Evolutionary conservation across 768 basidiomycete species (phyloP).

Genomic region (Boletus tomentosulus): DNA sequence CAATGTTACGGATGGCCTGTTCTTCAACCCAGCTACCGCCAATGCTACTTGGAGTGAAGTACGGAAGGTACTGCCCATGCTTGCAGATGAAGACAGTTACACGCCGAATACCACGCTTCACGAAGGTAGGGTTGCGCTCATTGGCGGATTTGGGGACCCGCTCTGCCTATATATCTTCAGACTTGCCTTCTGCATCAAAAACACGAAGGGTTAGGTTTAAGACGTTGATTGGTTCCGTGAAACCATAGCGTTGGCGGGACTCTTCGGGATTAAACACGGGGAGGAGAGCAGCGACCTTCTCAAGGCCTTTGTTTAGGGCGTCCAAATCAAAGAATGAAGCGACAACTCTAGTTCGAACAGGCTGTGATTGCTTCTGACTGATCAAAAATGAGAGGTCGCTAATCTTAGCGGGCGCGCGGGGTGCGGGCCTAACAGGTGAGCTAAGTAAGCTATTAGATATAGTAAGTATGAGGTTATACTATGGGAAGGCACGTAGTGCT

Average conservation of each 20-base stretch:
- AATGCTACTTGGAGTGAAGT: constrained; percentile 82
- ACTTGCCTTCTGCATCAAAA: constrained; percentile 73
- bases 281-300: constrained; percentile 65
- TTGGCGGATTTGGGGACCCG: constrained; percentile 71
- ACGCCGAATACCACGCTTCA: constrained; percentile 81
- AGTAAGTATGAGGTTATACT: too few species aligned
- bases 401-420: too few species aligned
- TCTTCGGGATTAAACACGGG: constrained; percentile 72
- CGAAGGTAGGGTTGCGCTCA: constrained; percentile 55
- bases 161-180: constrained; percentile 73
- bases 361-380: constrained; percentile 80
- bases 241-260: constrained; percentile 71
- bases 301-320: constrained; percentile 68
- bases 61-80: constrained; percentile 86
- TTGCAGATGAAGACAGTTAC: constrained; percentile 91
- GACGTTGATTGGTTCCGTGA: constrained; percentile 82
- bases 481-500: too few species aligned
- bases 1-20: constrained; percentile 95
- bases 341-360: constrained; percentile 85
- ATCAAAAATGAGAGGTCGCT: constrained; percentile 95
- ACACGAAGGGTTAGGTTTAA: constrained; percentile 91
- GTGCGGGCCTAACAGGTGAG: too few species aligned
- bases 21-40: constrained; percentile 86
- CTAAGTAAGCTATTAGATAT: too few species aligned
- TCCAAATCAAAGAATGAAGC: constrained; percentile 80